Percentiles rank a stretch among this genome's conserved stretches.
Evolutionary conservation across 805 yeast genomes (phyloP).

Genomic region (Kluyveromyces wickerhamii): DNA sequence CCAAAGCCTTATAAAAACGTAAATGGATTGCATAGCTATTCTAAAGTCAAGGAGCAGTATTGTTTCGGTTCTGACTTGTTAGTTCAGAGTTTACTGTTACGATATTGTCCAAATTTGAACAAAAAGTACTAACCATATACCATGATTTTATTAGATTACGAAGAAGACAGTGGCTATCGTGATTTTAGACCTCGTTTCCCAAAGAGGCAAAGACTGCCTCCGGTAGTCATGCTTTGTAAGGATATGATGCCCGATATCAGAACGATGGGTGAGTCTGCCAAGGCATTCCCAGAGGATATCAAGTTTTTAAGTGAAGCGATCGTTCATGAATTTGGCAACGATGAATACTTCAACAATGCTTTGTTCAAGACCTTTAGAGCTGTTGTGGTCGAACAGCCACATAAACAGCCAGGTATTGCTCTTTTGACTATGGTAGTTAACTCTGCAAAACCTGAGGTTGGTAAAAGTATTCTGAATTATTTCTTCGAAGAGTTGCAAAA

Average conservation of each 20-base stretch:
- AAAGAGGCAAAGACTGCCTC: conserved; percentile 36
- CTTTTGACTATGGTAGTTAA: conserved; percentile 60
- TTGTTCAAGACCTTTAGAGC: conserved; percentile 60
- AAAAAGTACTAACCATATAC: conserved; percentile 7
- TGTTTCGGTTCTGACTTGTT: too few relatives aligned
- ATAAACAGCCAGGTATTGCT: conserved; percentile 68
- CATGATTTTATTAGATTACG: conserved; percentile 22
- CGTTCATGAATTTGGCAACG: conserved; percentile 54
- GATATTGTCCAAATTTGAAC: too few relatives aligned
- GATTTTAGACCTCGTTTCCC: conserved; percentile 27
- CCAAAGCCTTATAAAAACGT: too few relatives aligned
- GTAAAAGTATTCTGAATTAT: conserved; percentile 60
- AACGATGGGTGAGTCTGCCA: conserved; percentile 50
- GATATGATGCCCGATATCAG: conserved; percentile 44
- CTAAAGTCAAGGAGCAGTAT: too few relatives aligned
- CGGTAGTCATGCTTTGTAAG: conserved; percentile 38
- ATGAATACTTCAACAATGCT: conserved; percentile 50
- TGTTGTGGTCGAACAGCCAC: conserved; percentile 81
- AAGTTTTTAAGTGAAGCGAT: conserved; percentile 63
- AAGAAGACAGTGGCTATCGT: conserved; percentile 26
- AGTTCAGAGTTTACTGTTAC: too few relatives aligned
- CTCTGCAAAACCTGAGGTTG: conserved; percentile 54
- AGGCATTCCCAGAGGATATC: conserved; percentile 50
- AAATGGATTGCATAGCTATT: too few relatives aligned
- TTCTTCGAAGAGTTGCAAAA: conserved; percentile 57